phyloP scores from a whole-genome alignment of 768 basidiomycete genomes.

The Kwoniella sp. region DNA sequence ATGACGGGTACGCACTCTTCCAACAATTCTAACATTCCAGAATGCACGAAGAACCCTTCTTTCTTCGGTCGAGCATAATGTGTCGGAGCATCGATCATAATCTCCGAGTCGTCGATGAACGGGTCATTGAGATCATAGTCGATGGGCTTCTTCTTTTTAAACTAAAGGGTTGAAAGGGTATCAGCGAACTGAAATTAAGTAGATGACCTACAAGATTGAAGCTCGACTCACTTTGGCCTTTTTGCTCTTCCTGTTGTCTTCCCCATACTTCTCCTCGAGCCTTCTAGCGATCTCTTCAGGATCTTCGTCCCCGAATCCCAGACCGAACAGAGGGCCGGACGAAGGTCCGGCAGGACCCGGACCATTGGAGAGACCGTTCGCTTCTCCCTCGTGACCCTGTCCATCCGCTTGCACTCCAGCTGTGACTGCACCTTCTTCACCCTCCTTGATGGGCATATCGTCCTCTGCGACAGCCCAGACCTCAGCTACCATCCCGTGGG shows the following conservation, averaged over 20 bases:
- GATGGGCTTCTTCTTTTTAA: slow-evolving; percentile 55
- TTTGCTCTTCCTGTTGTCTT: slow-evolving; percentile 31
- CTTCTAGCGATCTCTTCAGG: slow-evolving; percentile 41
- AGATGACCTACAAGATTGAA: too few relatives aligned
- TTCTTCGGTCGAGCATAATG: slow-evolving; percentile 90
- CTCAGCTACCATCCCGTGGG: slow-evolving; percentile 38
- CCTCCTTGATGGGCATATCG: slow-evolving; percentile 13
- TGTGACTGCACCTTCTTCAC: slow-evolving; percentile 10
- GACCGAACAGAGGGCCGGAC: slow-evolving; percentile 10
- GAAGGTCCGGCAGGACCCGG: slow-evolving; percentile 18
- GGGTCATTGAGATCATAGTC: slow-evolving; percentile 90
- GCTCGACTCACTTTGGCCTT: slow-evolving; percentile 28
- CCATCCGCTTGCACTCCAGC: neutral
- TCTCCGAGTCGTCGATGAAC: slow-evolving; percentile 96
- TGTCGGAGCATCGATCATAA: slow-evolving; percentile 84
- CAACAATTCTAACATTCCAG: slow-evolving; percentile 81
- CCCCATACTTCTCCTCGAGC: slow-evolving; percentile 46
- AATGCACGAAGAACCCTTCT: slow-evolving; percentile 77
- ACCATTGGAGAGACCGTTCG: slow-evolving; percentile 4
- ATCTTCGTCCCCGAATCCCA: slow-evolving; percentile 28
- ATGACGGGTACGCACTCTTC: slow-evolving; percentile 60
- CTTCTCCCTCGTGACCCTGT: neutral
- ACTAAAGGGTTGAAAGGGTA: neutral
- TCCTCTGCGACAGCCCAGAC: slow-evolving; percentile 30
- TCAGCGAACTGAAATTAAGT: neutral